Conservation (phyloP, 305 asterid species). For the Solanum chacoense region DNA sequence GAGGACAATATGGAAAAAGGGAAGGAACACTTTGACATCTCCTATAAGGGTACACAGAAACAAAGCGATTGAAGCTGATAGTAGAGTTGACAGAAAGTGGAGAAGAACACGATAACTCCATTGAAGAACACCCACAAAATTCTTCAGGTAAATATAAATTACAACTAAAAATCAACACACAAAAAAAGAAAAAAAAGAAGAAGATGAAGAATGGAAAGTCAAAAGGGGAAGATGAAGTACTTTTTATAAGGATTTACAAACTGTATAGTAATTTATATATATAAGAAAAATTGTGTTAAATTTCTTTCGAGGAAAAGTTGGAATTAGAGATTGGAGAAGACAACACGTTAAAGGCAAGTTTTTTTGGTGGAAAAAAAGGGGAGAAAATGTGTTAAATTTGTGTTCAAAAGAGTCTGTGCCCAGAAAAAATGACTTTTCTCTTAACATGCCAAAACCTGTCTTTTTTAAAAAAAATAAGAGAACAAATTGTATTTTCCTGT, state of each 20-base stretch:
- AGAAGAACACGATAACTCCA: slow-evolving; percentile 71
- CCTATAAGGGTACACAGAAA: slow-evolving; percentile 18
- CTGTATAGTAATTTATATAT: neutral
- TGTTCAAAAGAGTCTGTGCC: slow-evolving; percentile 5
- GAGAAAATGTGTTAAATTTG: neutral
- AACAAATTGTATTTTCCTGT: neutral
- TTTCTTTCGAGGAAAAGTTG: neutral
- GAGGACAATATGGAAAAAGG: slow-evolving; percentile 12
- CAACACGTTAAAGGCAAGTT: slow-evolving; percentile 11
- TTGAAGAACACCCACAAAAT: neutral
- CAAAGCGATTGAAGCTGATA: slow-evolving; percentile 34
- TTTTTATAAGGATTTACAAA: neutral
- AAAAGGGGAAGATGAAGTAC: neutral
- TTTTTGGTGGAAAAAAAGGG: neutral
- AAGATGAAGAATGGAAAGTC: neutral
- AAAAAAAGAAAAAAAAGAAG: neutral
- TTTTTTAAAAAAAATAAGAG: neutral
- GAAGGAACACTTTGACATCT: slow-evolving; percentile 23
- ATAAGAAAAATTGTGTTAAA: neutral
- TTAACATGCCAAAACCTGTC: neutral
- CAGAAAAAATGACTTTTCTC: neutral
- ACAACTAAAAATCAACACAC: neutral
- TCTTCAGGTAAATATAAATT: neutral
- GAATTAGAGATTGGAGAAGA: slow-evolving; percentile 14
- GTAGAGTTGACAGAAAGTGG: slow-evolving; percentile 58